These are phyloP conservation scores for Bidens hawaiensis DNA, from an alignment of 140 eudicot species.

Conservation along the genomic window DNA sequence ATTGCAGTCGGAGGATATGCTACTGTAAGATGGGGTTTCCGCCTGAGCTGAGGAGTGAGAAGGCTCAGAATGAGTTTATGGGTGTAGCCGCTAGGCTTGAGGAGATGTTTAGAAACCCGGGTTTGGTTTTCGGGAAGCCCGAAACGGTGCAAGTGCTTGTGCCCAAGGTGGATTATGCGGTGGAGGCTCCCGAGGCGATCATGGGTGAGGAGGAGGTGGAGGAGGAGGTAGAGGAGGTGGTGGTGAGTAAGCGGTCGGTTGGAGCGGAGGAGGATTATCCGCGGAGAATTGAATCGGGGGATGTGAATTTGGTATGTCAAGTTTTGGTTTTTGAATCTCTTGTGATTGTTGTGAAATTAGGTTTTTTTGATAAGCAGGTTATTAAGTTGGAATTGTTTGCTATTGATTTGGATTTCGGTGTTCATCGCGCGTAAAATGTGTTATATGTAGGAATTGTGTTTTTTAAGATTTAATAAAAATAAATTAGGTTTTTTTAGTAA, in stretches of 20 bases:
- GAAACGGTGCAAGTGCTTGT: conserved; percentile 60
- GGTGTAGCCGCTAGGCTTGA: conserved; percentile 45
- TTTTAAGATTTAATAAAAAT: too few species aligned
- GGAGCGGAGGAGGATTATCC: conserved; percentile 74
- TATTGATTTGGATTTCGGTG: too few species aligned
- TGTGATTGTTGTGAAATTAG: conserved; percentile 6
- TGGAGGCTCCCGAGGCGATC: too few species aligned
- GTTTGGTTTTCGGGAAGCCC: conserved; percentile 32
- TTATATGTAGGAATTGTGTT: too few species aligned
- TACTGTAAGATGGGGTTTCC: conserved; percentile 68
- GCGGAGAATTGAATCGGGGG: conserved; percentile 68
- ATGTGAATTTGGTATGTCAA: conserved; percentile 41
- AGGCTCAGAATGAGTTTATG: conserved; percentile 33
- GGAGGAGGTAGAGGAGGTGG: conserved; percentile 76
- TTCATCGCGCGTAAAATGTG: too few species aligned
- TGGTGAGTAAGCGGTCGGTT: conserved; percentile 57
- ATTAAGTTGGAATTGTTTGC: too few species aligned
- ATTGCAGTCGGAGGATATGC: conserved; percentile 65
- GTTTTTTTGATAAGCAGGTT: too few species aligned
- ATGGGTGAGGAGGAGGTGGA: conserved; percentile 41
- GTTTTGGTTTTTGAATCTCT: not conserved
- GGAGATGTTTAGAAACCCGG: conserved; percentile 53
- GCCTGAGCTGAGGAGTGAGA: conserved; percentile 33
- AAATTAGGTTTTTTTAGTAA: too few species aligned
- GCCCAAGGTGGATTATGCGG: conserved; percentile 53